Conservation (phyloP, 805 yeast genomes). For the Yamadazyma akitaensis region DNA sequence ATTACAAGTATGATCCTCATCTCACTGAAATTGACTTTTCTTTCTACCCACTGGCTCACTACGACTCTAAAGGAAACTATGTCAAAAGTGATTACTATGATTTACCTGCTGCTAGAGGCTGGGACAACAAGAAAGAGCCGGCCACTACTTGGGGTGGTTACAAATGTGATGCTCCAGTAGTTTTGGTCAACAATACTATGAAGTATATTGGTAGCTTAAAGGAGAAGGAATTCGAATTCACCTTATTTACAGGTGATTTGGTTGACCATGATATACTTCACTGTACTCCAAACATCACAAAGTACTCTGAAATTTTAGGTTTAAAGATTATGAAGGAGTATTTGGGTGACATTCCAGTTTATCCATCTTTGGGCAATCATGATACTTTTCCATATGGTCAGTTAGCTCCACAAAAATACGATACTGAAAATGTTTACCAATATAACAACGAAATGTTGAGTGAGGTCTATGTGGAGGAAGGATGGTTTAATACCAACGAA, state of each 20-base stretch:
- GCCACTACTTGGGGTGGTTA: slow-evolving; percentile 63
- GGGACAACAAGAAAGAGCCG: slow-evolving; percentile 31
- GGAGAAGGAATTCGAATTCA: slow-evolving; percentile 49
- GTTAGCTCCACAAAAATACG: slow-evolving; percentile 46
- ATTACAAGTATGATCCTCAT: slow-evolving; percentile 9
- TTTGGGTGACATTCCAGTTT: slow-evolving; percentile 54
- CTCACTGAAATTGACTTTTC: slow-evolving; percentile 7
- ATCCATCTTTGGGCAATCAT: slow-evolving; percentile 65
- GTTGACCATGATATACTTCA: slow-evolving; percentile 62
- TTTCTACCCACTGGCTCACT: slow-evolving; percentile 26
- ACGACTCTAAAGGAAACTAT: slow-evolving; percentile 22
- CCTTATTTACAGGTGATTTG: slow-evolving; percentile 70
- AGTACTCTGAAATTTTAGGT: slow-evolving; percentile 66
- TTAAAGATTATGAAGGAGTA: slow-evolving; percentile 57
- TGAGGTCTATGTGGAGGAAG: slow-evolving; percentile 33
- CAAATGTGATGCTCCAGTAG: slow-evolving; percentile 63
- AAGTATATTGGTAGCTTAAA: slow-evolving; percentile 18
- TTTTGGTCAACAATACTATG: slow-evolving; percentile 59
- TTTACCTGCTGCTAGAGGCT: slow-evolving; percentile 19
- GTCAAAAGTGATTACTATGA: slow-evolving; percentile 35
- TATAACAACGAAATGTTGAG: slow-evolving; percentile 38
- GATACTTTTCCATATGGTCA: slow-evolving; percentile 74
- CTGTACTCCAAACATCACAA: slow-evolving; percentile 59
- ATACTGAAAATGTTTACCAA: slow-evolving; percentile 28
- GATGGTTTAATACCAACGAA: slow-evolving; percentile 31